Conservation (phyloP, 306 rosid species). For the Prosopis cineraria region DNA sequence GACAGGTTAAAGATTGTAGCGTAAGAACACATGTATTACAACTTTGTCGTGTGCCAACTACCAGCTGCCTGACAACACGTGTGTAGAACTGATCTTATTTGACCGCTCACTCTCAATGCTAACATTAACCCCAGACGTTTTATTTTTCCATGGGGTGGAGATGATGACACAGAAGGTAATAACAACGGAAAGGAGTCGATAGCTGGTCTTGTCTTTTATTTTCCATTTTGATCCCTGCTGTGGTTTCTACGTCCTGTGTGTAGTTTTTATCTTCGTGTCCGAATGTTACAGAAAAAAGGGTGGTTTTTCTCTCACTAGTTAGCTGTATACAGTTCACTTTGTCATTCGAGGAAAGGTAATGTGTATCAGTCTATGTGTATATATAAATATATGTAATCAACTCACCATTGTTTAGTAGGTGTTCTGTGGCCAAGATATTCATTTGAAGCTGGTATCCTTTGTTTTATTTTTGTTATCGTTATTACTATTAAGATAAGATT, state of each 20-base stretch:
- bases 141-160: slow-evolving; percentile 61
- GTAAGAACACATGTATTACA: slow-evolving; percentile 81
- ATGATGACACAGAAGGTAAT: slow-evolving; percentile 71
- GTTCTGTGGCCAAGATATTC: slow-evolving; percentile 47
- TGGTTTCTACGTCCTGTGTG: slow-evolving; percentile 57
- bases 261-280: slow-evolving; percentile 56
- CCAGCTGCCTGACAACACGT: slow-evolving; percentile 80
- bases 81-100: slow-evolving; percentile 85
- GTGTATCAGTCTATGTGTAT: slow-evolving; percentile 51
- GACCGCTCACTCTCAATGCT: slow-evolving; percentile 81
- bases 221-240: slow-evolving; percentile 54
- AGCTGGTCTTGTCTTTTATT: slow-evolving; percentile 68
- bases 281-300: slow-evolving; percentile 48
- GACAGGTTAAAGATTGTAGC: slow-evolving; percentile 89
- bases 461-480: not conserved
- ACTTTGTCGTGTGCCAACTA: slow-evolving; percentile 60
- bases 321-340: slow-evolving; percentile 72
- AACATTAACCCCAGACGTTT: slow-evolving; percentile 70
- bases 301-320: slow-evolving; percentile 57
- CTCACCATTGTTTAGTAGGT: slow-evolving; percentile 59
- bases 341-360: slow-evolving; percentile 57
- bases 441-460: slow-evolving; percentile 29
- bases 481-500: not conserved
- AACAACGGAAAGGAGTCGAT: slow-evolving; percentile 60
- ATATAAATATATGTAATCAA: slow-evolving; percentile 83